Base-by-base conservation (phyloP, 1,284 basidiomycete species). In the Afroboletus lepidellus region DNA sequence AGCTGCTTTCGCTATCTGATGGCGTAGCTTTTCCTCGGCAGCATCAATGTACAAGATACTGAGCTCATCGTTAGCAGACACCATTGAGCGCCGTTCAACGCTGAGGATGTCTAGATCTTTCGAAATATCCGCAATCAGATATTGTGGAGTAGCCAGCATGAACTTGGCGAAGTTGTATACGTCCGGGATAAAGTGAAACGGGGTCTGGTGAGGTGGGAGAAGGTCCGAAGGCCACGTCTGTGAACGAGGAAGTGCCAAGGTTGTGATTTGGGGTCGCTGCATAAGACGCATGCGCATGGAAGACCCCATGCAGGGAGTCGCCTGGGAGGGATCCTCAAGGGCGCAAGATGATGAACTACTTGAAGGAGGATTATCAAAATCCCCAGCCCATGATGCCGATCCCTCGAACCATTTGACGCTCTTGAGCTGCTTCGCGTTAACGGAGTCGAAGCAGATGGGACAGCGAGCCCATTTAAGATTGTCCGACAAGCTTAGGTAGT, bases 131-230 rank as follows among this genome's bases (percentile, higher is more conserved):
- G 77, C 66, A 41, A 88, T 76, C 57, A 97, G 80, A 65, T 95
- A 89, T 7, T 84, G 78, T 0, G 96, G 94, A 0, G 94, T 92
- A 12, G 94, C 94, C 20, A 99, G 84, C 92, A 98, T 97, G 73
- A 98, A 97, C 62, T 93, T 95, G 33, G 94, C 83, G 67, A 90
- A 98, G 20, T 78, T 75, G 59, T 89, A 86, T 24, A 97, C 91
- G 65, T 98, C 94, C 0, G 95, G 97, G 20, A 95, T 80, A 74
- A 99, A 98, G 68, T 97, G 84, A 77, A 95, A 98, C 8, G 96
- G 95, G 0, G 94, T 92, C 61, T 92, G 84, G 59, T 95, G 91
- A 15, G 92, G 88, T 11, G 91, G 87, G n/a, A 98, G 74, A 0
- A 94, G 79, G 55, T 94, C 91, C 4, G 90, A 97, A 13, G 94